Conservation (phyloP, 352 stramenopile species). For the Pythium rishiriense region DNA sequence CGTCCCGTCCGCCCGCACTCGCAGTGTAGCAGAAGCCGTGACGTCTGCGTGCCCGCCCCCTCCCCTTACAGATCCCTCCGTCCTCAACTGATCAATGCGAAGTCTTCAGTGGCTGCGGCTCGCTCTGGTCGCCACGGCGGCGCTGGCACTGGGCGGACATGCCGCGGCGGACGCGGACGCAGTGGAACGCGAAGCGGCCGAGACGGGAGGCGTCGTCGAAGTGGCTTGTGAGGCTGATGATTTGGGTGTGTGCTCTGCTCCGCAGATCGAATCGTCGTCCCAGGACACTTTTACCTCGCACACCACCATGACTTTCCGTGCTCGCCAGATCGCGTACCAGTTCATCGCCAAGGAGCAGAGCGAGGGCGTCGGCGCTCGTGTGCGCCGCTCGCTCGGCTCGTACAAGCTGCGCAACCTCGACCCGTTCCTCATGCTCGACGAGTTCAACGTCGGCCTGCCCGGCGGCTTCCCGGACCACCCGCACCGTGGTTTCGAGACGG, state of each 20-base stretch:
- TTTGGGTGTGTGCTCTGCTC: slow-evolving; percentile 35
- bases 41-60: not conserved
- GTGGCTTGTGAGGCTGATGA: slow-evolving; percentile 13
- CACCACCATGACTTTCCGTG: too few relatives aligned
- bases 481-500: slow-evolving; percentile 81
- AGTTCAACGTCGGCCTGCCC: slow-evolving; percentile 33
- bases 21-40: not conserved
- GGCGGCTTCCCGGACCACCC: slow-evolving; percentile 85
- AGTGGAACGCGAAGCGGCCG: not conserved
- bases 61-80: not conserved
- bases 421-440: slow-evolving; percentile 75
- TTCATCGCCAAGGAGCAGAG: slow-evolving; percentile 56
- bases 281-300: slow-evolving; percentile 20
- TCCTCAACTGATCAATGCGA: not conserved
- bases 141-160: not conserved
- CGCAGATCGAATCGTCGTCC: not conserved
- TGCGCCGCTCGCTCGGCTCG: slow-evolving; percentile 56
- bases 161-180: not conserved
- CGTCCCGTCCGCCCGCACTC: not conserved
- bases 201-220: not conserved
- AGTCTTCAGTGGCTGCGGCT: not conserved
- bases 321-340: slow-evolving; percentile 43
- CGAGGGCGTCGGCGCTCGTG: slow-evolving; percentile 56
- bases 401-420: slow-evolving; percentile 43
- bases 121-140: not conserved